Evolutionary conservation across 805 yeast genomes (phyloP).

Genomic region (Wickerhamomyces bisporus): DNA sequence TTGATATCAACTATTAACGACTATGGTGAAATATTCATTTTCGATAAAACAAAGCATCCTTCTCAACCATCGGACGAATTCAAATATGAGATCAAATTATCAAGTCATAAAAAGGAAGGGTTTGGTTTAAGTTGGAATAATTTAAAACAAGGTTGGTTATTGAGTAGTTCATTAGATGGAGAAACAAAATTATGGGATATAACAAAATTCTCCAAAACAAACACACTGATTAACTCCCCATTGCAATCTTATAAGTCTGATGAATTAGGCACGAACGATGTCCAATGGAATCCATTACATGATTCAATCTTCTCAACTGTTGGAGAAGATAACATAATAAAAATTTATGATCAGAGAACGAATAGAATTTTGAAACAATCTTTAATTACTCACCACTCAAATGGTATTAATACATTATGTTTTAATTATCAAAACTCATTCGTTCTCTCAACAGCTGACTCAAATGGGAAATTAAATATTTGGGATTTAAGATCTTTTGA

Average conservation of each 20-base stretch:
- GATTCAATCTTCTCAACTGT: constrained; percentile 57
- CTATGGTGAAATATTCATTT: constrained; percentile 58
- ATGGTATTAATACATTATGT: constrained; percentile 52
- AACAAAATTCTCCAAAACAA: constrained; percentile 28
- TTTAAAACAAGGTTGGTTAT: constrained; percentile 51
- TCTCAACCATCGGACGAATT: constrained; percentile 32
- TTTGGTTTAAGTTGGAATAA: constrained; percentile 75
- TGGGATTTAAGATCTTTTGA: constrained; percentile 60
- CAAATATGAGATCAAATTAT: constrained; percentile 49
- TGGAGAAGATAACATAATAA: constrained; percentile 55
- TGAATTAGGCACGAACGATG: constrained; percentile 58
- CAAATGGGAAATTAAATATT: constrained; percentile 46
- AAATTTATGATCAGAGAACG: constrained; percentile 50
- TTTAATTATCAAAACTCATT: constrained; percentile 53
- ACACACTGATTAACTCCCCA: constrained; percentile 2
- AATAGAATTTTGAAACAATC: constrained; percentile 6
- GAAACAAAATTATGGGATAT: constrained; percentile 65
- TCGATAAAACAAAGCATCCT: constrained; percentile 82
- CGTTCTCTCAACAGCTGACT: constrained; percentile 64
- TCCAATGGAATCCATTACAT: constrained; percentile 63
- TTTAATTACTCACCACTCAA: constrained; percentile 12
- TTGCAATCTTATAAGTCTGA: constrained; percentile 26
- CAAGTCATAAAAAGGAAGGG: constrained; percentile 45
- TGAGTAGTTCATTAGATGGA: constrained; percentile 63
- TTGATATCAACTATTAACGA: constrained; percentile 67